Conservation (phyloP, 441 rosid species). For the Pelargonium myrrhifolium region DNA sequence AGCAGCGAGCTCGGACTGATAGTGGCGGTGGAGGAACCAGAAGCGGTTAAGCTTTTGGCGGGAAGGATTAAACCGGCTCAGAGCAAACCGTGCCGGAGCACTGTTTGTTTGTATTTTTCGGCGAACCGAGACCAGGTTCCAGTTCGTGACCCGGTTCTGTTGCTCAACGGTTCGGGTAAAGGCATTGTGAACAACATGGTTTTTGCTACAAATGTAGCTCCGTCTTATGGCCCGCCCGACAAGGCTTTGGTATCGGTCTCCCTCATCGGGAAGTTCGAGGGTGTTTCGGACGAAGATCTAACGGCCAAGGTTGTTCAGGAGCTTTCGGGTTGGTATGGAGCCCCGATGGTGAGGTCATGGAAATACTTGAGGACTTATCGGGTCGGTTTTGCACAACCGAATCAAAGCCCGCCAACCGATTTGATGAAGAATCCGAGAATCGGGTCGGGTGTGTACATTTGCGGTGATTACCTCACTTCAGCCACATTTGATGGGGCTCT, state of each 20-base stretch:
- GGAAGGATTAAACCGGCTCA: constrained; percentile 30
- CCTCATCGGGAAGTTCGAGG: constrained; percentile 55
- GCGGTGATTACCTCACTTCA: constrained; percentile 71
- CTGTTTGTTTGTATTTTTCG: constrained; percentile 66
- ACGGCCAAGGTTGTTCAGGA: constrained; percentile 40
- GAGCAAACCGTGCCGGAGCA: constrained; percentile 44
- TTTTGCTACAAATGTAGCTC: constrained; percentile 74
- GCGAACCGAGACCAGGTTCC: constrained; percentile 47
- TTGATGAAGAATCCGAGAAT: constrained; percentile 42
- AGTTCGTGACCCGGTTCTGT: constrained; percentile 56
- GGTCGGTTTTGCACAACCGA: constrained; percentile 68
- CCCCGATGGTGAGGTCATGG: constrained; percentile 48
- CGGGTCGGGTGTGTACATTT: constrained; percentile 39
- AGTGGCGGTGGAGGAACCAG: constrained; percentile 70
- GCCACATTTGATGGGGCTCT: constrained; percentile 87
- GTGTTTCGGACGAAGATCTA: constrained; percentile 41
- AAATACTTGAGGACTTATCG: constrained; percentile 62
- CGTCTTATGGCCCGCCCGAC: constrained; percentile 54
- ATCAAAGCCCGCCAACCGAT: constrained; percentile 70
- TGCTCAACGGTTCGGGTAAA: constrained; percentile 60
- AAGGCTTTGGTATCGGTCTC: constrained; percentile 71
- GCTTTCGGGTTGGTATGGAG: constrained; percentile 66
- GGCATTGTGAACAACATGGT: constrained; percentile 88
- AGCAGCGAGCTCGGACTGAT: constrained; percentile 57
- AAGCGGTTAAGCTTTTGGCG: constrained; percentile 43